Base-by-base conservation (phyloP, 1,139 yeast species). In the Sugiyamaella grinbergsii region DNA sequence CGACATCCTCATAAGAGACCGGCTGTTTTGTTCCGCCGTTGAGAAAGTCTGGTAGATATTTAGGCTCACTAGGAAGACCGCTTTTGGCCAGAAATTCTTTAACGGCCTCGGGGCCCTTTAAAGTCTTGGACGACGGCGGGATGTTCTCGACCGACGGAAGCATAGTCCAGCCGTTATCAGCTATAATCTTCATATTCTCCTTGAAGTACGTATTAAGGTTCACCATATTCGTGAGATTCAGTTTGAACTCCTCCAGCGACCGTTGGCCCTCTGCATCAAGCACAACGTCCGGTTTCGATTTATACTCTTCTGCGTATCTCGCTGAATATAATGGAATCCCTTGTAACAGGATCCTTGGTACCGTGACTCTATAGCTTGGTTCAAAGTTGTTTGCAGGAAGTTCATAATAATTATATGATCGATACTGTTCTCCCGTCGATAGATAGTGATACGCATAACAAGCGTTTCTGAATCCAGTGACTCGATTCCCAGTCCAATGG, bases 401-500 rank as follows among this genome's bases (percentile, higher is more conserved):
- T 43, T 43, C 47, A 15, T 43, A 37, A 36, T 43, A 43, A 18
- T 7, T 34, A n/a, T 19, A 34, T 2, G 40, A 34, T 1, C 32
- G 40, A 28, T 15, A 43, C 19, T 36, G 47, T 18, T 43, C 36
- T 11, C 47, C 47, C 6, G 47, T 43, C 13, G 41, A 34, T 15
- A 43, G 15, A 43, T 43, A 43, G 13, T 43, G 47, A 18, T 43
- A 43, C 22, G 47, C 47, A 34, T 43, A 43, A 15, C 47, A 43
- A 2, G 47, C 47, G 16, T 43, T 43, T 34, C 47, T 16, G 24
- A 43, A 43, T 15, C 47, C 47, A 8, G 47, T 43, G 13, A 43
- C 47, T 23, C 47, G 20, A 26, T 43, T 43, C 18, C 47, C 47
- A n/a, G 47, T 43, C 47, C 47, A 43, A n/a, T 43, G 47, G 18